phyloP scores from a whole-genome alignment of 2,329 filamentous ascomycete genomes.

The Aureobasidium sp. region DNA sequence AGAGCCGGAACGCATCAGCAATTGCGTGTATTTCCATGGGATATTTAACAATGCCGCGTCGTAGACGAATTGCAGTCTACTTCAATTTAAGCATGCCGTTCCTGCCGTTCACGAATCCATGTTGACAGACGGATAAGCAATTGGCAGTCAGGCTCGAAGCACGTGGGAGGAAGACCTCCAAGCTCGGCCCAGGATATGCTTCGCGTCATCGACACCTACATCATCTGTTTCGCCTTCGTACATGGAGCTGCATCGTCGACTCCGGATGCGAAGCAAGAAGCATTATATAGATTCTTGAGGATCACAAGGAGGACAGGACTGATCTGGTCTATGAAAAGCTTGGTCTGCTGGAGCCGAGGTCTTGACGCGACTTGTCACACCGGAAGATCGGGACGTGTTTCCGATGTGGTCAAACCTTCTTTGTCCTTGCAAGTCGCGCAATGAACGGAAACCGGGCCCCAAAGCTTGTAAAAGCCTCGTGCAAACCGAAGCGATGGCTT shows the following conservation, averaged over 20 bases:
- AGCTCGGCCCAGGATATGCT: background rate
- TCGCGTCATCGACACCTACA: background rate
- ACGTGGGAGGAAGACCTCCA: background rate
- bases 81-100: background rate
- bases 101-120: background rate
- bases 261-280: background rate
- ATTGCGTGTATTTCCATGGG: background rate
- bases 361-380: background rate
- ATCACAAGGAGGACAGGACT: too few relatives aligned
- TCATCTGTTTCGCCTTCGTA: background rate
- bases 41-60: background rate
- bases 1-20: background rate
- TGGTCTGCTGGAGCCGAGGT: too few relatives aligned
- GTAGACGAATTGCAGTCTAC: background rate
- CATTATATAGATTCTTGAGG: background rate
- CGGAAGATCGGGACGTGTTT: background rate
- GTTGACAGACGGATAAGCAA: background rate
- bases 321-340: too few relatives aligned
- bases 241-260: background rate
- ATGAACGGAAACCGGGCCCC: too few relatives aligned
- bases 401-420: background rate
- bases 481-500: too few relatives aligned
- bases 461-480: too few relatives aligned
- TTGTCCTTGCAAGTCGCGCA: too few relatives aligned
- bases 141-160: constrained; percentile 1